phyloP scores from a whole-genome alignment of 2,329 filamentous ascomycete species.

The Lizonia empirigonia region DNA sequence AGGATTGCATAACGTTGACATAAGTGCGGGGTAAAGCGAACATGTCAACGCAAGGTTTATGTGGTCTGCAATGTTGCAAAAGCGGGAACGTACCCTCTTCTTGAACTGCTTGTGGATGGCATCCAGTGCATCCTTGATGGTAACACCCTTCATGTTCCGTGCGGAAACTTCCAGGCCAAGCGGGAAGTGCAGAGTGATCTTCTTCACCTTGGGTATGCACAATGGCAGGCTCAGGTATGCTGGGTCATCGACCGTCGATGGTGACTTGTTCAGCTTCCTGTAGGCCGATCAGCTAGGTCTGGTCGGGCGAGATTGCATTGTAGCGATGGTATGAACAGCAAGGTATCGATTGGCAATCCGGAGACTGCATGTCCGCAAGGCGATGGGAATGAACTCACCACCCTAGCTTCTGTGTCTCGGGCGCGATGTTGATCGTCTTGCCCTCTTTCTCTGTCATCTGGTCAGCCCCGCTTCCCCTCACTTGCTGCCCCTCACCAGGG shows the following conservation, averaged over 20 bases:
- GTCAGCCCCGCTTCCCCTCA: constrained; percentile 46
- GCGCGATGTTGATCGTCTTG: constrained; percentile 73
- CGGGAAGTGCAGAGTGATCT: constrained; percentile 91
- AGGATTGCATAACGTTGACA: background rate
- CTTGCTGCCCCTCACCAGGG: constrained; percentile 22
- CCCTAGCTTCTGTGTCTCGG: constrained; percentile 84
- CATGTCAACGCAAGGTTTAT: background rate
- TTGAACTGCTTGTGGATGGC: constrained; percentile 96
- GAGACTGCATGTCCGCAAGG: background rate
- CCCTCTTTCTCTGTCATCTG: constrained; percentile 69
- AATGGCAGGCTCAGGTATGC: constrained; percentile 82
- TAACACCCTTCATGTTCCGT: constrained; percentile 91
- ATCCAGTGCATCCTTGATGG: constrained; percentile 94
- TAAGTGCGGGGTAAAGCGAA: constrained; percentile 12
- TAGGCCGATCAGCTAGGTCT: constrained; percentile 23
- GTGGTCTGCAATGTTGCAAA: background rate
- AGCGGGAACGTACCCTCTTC: constrained; percentile 74
- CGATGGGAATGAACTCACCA: constrained; percentile 65
- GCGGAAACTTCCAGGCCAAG: constrained; percentile 86
- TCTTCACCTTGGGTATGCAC: constrained; percentile 83
- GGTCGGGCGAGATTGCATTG: background rate
- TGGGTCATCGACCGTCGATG: constrained; percentile 78
- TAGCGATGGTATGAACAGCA: background rate
- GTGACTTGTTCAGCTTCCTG: constrained; percentile 94
- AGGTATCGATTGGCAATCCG: background rate